A percentile compares a stretch with the other conserved stretches of the same genome.
Conservation (phyloP, 495 filamentous ascomycete genomes). For the Hypoxylon lienhwacheense region DNA sequence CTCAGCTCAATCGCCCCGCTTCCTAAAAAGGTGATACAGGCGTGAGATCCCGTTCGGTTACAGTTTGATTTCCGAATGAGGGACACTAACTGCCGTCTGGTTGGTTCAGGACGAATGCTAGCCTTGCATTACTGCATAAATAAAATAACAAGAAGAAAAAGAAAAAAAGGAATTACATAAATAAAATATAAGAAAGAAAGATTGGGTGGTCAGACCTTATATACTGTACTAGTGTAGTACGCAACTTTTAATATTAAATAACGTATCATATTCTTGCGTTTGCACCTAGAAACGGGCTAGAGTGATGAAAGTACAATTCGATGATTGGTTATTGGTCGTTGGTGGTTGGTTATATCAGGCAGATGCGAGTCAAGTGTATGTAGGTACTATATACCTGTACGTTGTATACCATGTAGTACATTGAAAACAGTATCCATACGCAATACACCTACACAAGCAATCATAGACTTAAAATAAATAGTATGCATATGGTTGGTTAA, state of each 20-base stretch:
- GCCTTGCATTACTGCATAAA: conserved; percentile 6
- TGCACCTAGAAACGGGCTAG: background rate
- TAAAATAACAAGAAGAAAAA: conserved; percentile 6
- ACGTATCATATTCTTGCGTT: too few relatives aligned
- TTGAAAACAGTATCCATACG: too few relatives aligned
- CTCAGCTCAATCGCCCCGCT: conserved; percentile 32
- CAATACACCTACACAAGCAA: too few relatives aligned
- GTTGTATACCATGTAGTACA: background rate
- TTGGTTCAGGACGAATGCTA: conserved; percentile 26
- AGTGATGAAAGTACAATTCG: too few relatives aligned
- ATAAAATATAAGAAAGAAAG: conserved; percentile 4
- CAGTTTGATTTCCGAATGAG: conserved; percentile 32
- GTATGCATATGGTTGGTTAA: too few relatives aligned
- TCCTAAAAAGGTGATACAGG: conserved; percentile 20
- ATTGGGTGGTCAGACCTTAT: background rate
- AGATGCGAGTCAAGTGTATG: conserved; percentile 18
- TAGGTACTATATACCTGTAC: background rate
- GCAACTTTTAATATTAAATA: too few relatives aligned
- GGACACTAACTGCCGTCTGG: conserved; percentile 12
- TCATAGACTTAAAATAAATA: too few relatives aligned
- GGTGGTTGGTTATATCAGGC: conserved; percentile 6
- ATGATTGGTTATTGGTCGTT: background rate
- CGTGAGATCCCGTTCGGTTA: conserved; percentile 27
- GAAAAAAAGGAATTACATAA: conserved; percentile 9
- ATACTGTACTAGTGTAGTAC: too few relatives aligned